Base-by-base conservation (phyloP, 1,284 basidiomycete species). In the Vanrija pseudolonga region DNA sequence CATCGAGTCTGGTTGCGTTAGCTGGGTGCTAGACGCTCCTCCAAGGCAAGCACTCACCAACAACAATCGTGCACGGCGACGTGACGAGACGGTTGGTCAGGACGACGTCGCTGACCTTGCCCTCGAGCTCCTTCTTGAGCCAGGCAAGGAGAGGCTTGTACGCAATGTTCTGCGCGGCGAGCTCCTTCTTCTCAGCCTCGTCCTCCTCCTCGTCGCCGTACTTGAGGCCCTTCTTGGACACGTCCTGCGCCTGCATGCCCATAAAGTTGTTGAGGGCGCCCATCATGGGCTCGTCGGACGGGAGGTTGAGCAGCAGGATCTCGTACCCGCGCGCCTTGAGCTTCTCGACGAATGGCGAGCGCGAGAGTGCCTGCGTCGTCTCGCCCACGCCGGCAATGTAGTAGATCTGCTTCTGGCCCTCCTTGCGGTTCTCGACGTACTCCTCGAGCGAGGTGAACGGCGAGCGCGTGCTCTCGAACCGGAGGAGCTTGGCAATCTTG, bases 291-390 rank as follows among this genome's bases (percentile, higher is more conserved):
- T 96, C 93, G 77, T 97, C 93, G 73, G 96, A 96, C 74, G 95
- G 96, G 83, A 98, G 95, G 66, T 94, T 90, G 67, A 98, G 88
- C 68, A 98, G 87, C 47, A 98, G 84, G 57, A 98, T 93, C 80
- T 98, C 95, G 78, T 98, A 98, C 81, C 90, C 90, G 85, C 94
- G 98, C 89, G 94, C 95, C 88, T 97, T 98, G 78, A 98, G 88
- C 52, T 94, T 89, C 81, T 98, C 95, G 59, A 98, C 86, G 94
- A 98, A 98, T 38, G 95, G 95, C 56, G 95, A 98, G 80, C 98
- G 92, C 72, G 84, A 85, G 71, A 90, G 86, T 55, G 92, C 84
- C 59, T 85, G 86, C 56, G 98, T 88, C 12, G 92, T 95, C 82
- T 98, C 96, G 78, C 96, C 95, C 32, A 32, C 32, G 32, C 32